A percentile compares a stretch with the other conserved stretches of the same genome.
Conservation (phyloP, 345 rosid genomes). For the Clarkia xantiana region DNA sequence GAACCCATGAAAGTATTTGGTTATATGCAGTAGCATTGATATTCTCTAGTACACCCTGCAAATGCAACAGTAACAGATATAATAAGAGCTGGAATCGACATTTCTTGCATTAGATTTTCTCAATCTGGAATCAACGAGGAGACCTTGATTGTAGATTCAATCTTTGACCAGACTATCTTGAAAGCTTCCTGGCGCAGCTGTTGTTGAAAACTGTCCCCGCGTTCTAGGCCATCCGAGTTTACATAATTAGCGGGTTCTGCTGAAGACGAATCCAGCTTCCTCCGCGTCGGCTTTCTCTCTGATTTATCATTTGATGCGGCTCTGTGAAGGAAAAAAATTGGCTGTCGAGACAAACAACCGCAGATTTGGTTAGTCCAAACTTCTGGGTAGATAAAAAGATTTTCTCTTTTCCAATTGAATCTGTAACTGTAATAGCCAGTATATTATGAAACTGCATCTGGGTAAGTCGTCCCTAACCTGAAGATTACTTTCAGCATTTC, state of each 20-base stretch:
- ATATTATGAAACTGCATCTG: no score
- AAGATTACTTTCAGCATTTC: no score
- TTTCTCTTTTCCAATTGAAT: no score
- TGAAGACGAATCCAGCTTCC: neutral
- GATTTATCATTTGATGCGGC: neutral
- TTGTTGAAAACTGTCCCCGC: neutral
- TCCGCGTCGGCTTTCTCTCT: constrained; percentile 1
- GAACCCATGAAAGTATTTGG: constrained; percentile 59
- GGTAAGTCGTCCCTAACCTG: no score
- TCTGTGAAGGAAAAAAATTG: constrained; percentile 5
- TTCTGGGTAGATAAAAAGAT: no score
- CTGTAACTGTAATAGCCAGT: no score
- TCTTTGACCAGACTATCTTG: constrained; percentile 8
- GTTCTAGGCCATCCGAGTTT: neutral
- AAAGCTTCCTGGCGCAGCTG: constrained; percentile 5
- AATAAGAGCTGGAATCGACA: neutral
- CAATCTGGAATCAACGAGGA: neutral
- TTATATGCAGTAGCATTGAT: constrained; percentile 31
- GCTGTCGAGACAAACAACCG: neutral
- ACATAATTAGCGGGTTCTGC: neutral
- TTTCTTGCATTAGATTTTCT: neutral
- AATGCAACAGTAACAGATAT: neutral
- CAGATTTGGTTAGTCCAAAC: constrained; percentile 10
- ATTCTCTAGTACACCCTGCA: constrained; percentile 57
- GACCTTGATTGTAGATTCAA: constrained; percentile 8